A percentile compares a stretch with the other conserved stretches of the same genome.
These are phyloP conservation scores for Paracorniculantispora psalliotae DNA, from an alignment of 2,329 filamentous ascomycete genomes.

Conservation along the genomic window DNA sequence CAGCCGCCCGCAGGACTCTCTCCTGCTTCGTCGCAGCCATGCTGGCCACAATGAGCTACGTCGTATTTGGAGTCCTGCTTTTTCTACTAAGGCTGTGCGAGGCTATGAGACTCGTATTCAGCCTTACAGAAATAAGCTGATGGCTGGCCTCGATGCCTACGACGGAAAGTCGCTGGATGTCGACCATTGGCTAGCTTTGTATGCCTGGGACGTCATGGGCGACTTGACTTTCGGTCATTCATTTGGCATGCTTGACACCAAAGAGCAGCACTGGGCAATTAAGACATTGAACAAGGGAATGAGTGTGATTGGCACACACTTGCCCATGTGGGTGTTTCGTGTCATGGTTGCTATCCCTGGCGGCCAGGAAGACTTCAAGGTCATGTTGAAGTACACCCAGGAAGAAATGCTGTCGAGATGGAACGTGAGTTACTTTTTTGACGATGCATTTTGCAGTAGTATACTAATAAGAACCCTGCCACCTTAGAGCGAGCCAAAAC, in stretches of 20 bases:
- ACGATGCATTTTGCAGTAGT: not conserved
- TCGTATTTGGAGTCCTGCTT: not conserved
- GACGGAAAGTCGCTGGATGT: not conserved
- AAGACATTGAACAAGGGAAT: not conserved
- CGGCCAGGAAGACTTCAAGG: constrained; percentile 1
- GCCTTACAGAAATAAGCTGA: constrained; percentile 1
- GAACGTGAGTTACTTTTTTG: not conserved
- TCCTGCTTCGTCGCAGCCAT: not conserved
- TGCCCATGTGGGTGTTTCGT: constrained; percentile 1
- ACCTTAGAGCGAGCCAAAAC: not conserved
- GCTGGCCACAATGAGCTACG: not conserved
- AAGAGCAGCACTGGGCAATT: constrained; percentile 6
- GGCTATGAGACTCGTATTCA: constrained; percentile 4
- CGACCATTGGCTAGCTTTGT: constrained; percentile 1
- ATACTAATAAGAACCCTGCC: not conserved
- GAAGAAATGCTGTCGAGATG: not conserved
- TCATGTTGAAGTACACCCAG: not conserved
- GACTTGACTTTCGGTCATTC: constrained; percentile 1
- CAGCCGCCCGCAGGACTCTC: constrained; percentile 3
- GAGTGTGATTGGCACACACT: constrained; percentile 1
- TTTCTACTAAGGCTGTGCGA: not conserved
- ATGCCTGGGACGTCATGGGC: constrained; percentile 3
- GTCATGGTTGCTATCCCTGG: not conserved
- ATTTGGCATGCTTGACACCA: constrained; percentile 4
- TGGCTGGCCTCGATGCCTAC: not conserved